Conservation (phyloP, 305 asterid species). For the Fraxinus nigra region DNA sequence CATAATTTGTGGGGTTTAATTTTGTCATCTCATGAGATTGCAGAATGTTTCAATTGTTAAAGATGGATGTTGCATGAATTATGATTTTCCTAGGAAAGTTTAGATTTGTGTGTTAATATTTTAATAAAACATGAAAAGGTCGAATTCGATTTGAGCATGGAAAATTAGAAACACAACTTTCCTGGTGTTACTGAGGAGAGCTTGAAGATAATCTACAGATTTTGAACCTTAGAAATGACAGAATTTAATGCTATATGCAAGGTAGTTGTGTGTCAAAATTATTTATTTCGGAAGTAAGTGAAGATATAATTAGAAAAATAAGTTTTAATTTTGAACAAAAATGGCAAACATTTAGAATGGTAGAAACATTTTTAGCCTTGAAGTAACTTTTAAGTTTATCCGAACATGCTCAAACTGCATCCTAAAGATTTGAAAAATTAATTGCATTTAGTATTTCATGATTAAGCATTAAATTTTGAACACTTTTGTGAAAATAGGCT, state of each 20-base stretch:
- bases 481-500: constrained; percentile 20
- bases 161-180: background rate
- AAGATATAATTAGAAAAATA: background rate
- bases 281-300: background rate
- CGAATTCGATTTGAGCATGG: background rate
- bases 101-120: background rate
- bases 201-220: background rate
- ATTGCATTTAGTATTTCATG: background rate
- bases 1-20: background rate
- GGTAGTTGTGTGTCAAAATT: background rate
- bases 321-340: background rate
- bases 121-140: background rate
- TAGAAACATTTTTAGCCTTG: background rate
- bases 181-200: background rate
- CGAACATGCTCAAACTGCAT: background rate
- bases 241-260: background rate
- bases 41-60: background rate
- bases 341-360: background rate
- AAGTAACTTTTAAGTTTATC: background rate
- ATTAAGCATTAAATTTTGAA: background rate
- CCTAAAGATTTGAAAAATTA: background rate
- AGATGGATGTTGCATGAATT: background rate
- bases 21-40: background rate
- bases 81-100: background rate
- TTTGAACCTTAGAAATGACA: background rate